A percentile compares a stretch with the other conserved stretches of the same genome.
These are phyloP conservation scores for Pontederia paniculata DNA, from an alignment of 176 grass and related monocot species.

Conservation along the genomic window DNA sequence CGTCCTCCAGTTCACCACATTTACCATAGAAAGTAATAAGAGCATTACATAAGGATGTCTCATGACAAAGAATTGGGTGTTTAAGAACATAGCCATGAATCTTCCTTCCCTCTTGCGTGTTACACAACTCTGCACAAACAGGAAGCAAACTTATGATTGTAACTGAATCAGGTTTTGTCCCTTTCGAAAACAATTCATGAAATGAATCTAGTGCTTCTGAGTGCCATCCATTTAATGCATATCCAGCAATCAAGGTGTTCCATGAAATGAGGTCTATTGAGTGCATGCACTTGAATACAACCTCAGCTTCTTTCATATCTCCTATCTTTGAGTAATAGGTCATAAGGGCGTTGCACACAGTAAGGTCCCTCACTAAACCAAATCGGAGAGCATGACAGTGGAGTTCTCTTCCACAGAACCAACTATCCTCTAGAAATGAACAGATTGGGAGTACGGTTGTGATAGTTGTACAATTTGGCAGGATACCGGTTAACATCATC, in stretches of 20 bases:
- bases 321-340: slow-evolving; percentile 41
- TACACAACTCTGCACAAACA: slow-evolving; percentile 31
- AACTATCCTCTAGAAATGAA: slow-evolving; percentile 29
- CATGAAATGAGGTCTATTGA: slow-evolving; percentile 36
- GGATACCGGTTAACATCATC: slow-evolving; percentile 22
- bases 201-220: slow-evolving; percentile 33
- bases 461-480: slow-evolving; percentile 46
- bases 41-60: slow-evolving; percentile 53
- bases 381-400: slow-evolving; percentile 40
- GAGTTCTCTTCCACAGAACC: slow-evolving; percentile 31
- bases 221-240: slow-evolving; percentile 36
- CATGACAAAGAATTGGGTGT: slow-evolving; percentile 19
- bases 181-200: slow-evolving; percentile 23
- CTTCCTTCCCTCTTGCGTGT: slow-evolving; percentile 34
- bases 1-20: slow-evolving; percentile 37
- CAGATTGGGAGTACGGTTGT: slow-evolving; percentile 42
- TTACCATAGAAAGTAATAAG: slow-evolving; percentile 59
- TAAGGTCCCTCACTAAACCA: slow-evolving; percentile 32
- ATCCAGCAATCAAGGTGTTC: slow-evolving; percentile 52
- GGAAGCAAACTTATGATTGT: slow-evolving; percentile 50
- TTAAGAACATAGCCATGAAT: slow-evolving; percentile 47
- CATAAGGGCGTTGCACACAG: slow-evolving; percentile 57
- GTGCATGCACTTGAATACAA: slow-evolving; percentile 33
- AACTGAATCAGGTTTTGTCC: slow-evolving; percentile 41
- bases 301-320: slow-evolving; percentile 33